These are phyloP conservation scores for Pyrenula aspistea DNA, from an alignment of 495 filamentous ascomycete genomes.

Conservation along the genomic window DNA sequence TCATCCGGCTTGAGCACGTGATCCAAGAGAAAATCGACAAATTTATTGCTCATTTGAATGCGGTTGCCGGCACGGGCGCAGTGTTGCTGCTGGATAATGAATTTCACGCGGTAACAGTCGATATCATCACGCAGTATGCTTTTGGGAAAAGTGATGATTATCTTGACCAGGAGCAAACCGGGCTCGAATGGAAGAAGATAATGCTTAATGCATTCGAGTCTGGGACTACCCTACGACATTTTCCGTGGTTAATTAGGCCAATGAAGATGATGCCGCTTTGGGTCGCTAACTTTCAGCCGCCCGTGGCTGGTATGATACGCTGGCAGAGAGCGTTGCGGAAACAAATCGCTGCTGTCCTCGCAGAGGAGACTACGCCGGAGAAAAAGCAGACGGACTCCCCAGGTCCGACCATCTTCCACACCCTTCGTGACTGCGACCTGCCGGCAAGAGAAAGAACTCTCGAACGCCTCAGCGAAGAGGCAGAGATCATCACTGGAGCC, in stretches of 20 bases:
- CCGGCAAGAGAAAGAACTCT: conserved; percentile 13
- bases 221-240: conserved; percentile 2
- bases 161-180: conserved; percentile 3
- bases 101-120: conserved; percentile 24
- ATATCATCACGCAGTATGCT: conserved; percentile 31
- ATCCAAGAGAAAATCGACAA: conserved; percentile 23
- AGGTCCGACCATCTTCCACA: conserved; percentile 19
- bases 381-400: conserved; percentile 6
- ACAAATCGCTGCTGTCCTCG: neutral
- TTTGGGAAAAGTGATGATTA: conserved; percentile 19
- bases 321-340: conserved; percentile 4
- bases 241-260: conserved; percentile 7
- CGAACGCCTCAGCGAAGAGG: conserved; percentile 20
- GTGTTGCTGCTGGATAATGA: conserved; percentile 12
- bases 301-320: neutral
- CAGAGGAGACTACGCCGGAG: neutral
- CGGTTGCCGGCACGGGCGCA: neutral
- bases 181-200: neutral
- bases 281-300: neutral
- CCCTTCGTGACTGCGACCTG: conserved; percentile 14
- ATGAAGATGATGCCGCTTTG: conserved; percentile 2
- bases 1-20: conserved; percentile 21
- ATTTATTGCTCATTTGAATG: conserved; percentile 23
- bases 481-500: conserved; percentile 17
- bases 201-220: neutral